phyloP scores from a whole-genome alignment of 2,329 filamentous ascomycete species.

The Colletotrichum karsti region DNA sequence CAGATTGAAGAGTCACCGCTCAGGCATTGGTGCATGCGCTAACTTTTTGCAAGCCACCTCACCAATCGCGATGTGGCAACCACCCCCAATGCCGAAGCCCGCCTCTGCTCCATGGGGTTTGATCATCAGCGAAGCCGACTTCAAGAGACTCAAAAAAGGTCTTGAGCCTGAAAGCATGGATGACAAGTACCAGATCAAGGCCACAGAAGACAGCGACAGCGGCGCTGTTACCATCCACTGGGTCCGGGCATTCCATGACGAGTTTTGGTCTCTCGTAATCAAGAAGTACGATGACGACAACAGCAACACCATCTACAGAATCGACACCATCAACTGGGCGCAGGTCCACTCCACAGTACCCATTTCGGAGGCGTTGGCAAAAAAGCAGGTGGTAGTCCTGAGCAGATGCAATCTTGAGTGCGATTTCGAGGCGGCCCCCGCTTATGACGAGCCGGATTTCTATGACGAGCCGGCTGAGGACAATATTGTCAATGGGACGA shows the following conservation, averaged over 20 bases:
- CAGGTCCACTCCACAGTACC: background rate
- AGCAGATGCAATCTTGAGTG: background rate
- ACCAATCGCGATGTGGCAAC: background rate
- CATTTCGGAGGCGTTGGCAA: background rate
- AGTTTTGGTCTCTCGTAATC: background rate
- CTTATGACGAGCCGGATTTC: background rate
- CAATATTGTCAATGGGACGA: background rate
- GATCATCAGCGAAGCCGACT: fast-evolving
- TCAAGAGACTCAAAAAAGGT: background rate
- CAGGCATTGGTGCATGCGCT: too few relatives aligned
- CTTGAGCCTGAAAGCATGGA: background rate
- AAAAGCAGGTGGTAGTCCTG: background rate
- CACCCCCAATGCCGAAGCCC: background rate
- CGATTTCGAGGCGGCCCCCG: background rate
- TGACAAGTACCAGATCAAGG: background rate
- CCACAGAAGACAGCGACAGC: background rate
- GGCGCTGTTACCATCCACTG: background rate
- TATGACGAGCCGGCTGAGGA: background rate
- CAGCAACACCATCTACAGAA: background rate
- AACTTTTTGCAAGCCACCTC: background rate
- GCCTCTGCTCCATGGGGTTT: background rate
- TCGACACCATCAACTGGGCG: background rate
- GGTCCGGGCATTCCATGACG: background rate
- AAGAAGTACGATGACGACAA: background rate
- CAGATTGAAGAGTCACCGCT: too few relatives aligned